Base-by-base conservation (phyloP, 208 protist genomes). In the Acanthamoeba healyi region DNA sequence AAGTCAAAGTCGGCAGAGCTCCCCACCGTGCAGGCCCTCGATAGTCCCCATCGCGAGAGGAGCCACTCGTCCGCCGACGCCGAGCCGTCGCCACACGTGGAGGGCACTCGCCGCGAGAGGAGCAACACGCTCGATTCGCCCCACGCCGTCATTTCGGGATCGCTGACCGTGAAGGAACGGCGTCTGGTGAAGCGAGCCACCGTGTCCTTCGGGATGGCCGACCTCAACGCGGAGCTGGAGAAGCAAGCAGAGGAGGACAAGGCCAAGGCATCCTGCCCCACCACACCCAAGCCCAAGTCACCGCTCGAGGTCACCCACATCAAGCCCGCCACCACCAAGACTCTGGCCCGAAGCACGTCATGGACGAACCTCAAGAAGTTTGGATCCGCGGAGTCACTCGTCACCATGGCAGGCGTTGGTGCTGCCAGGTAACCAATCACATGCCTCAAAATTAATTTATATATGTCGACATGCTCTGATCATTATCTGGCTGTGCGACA, bases 361-460 rank as follows among this genome's bases (percentile, higher is more conserved):
- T 72, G 63, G 63, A 38, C 63, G 12, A 38, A 72, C 63, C 63
- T 72, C 14, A 72, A 72, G 63, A 72, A 72, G 34, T 38, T 72
- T 9, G 63, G 54, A 26, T 61, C 54, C 54, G 54, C 54, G 54
- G 54, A 61, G 19, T 61, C 54, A 22, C 54, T 61, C 22, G 54
- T 61, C 54, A 22, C 54, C 54, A 61, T 61, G 54, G 54, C 54
- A 24, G n/a, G 54, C 0, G 54, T 10, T n/a, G 51, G 51, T 22
- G 15, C 51, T 56, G 54, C 54, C 22, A 61, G 54, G 54, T 61
- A 61, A 61, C 54, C 22, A n/a, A 61, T 26, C 15, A 51, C 4
- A 15, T 51, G n/a, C 6, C 4, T n/a, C 17, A 61, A 61, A 9
- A 22, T 22, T 61, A 22, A 61, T 61, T 61, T 14, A 22, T 61